Evolutionary conservation across 2,329 filamentous ascomycete genomes (phyloP), one percentile per base, ranked within the genome.

Genomic region (Esteya vermicola): DNA sequence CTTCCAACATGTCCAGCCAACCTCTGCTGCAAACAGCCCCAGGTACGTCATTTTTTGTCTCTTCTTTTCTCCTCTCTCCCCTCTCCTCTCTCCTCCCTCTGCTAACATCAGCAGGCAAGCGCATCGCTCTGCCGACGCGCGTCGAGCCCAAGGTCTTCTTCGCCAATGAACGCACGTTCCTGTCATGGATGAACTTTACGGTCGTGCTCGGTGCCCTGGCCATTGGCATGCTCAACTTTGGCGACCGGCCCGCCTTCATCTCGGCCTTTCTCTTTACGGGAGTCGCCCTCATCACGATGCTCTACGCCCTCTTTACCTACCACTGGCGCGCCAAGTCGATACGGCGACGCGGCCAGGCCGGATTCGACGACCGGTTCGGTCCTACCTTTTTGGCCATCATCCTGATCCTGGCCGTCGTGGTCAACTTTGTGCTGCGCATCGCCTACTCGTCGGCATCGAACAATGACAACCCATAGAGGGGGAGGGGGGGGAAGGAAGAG

Each of bases 141-240:
- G 89, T 98, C 62, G 91, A 98, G 64, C 91, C 91, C 54, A 98
- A 98, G 66, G 91, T 98, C 69, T 98, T 96, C 77, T 98, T 98
- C 71, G 91, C 91, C 65, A 98, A 98, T 71, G 91, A 98, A 67
- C 85, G 91, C 48, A 98, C 91, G 47, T 98, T 98, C 61, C 78
- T 98, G 55, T 94, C 86, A 63, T 98, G 91, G 91, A 84, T 98
- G 56, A 98, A 98, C 74, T 96, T 96, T 71, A 94, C 88, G 60
- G 88, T 98, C 56, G 89, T 98, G 62, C 82, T 98, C 46, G 91
- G 91, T 55, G 91, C 91, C 48, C 78, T 98, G 38, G 89, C 91
- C 50, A 85, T 98, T 52, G 91, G 91, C 51, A 86, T 98, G 57
- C 78, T 98, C 54, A 98, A 98, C 70, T 98, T 98, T 54, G 91